Percentiles rank a stretch among this genome's conserved stretches.
phyloP scores from a whole-genome alignment of 306 rosid genomes.

The Begonia fuchsioides region DNA sequence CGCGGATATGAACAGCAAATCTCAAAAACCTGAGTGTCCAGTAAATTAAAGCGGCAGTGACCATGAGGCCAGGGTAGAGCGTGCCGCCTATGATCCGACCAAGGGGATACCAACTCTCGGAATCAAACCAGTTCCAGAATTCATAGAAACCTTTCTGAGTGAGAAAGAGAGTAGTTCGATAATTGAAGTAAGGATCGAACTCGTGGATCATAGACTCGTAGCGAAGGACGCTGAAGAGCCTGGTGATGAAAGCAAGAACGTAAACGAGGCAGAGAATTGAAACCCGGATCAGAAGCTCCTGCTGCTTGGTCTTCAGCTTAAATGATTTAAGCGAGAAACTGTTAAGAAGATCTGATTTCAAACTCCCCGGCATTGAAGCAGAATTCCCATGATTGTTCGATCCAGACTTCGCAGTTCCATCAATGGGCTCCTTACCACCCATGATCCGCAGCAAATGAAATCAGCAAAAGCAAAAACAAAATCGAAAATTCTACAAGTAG shows the following conservation, averaged over 20 bases:
- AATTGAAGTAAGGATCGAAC: constrained; percentile 95
- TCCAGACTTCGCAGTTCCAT: constrained; percentile 15
- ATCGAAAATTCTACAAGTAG: background rate
- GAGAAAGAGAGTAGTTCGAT: constrained; percentile 74
- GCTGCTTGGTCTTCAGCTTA: constrained; percentile 86
- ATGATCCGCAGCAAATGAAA: constrained; percentile 6
- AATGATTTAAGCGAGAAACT: constrained; percentile 32
- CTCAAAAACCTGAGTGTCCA: constrained; percentile 46
- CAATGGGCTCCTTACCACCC: constrained; percentile 29
- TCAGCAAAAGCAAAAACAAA: background rate
- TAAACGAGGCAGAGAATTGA: constrained; percentile 55
- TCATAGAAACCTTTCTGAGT: constrained; percentile 76
- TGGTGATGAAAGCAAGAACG: constrained; percentile 77
- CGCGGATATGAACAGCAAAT: constrained; percentile 80
- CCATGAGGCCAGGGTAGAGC: constrained; percentile 92
- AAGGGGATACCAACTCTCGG: constrained; percentile 89
- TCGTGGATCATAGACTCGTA: constrained; percentile 99
- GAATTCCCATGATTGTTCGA: constrained; percentile 10
- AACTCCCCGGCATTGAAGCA: constrained; percentile 5
- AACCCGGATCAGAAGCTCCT: constrained; percentile 85
- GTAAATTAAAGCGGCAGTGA: constrained; percentile 80
- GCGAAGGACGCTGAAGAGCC: constrained; percentile 90
- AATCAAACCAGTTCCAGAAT: constrained; percentile 99
- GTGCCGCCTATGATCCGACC: constrained; percentile 95
- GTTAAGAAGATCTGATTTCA: constrained; percentile 29